A percentile compares a stretch with the other conserved stretches of the same genome.
Evolutionary conservation across 2,329 filamentous ascomycete species (phyloP).

Genomic region (Epicoccum sorghinum): DNA sequence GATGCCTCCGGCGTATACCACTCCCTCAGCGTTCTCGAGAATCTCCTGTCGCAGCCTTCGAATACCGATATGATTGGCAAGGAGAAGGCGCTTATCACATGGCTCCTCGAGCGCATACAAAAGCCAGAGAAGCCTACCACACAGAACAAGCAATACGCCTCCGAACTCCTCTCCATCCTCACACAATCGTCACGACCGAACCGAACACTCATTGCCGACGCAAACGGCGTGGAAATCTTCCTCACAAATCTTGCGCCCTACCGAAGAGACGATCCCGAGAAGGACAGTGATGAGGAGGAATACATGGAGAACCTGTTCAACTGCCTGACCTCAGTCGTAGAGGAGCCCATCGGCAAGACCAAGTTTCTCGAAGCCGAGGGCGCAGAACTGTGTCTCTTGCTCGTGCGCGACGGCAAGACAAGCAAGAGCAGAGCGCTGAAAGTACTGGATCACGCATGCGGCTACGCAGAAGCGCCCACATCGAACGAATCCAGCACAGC

Average conservation of each 20-base stretch:
- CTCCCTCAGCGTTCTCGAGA: conserved; percentile 81
- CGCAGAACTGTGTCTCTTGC: conserved; percentile 87
- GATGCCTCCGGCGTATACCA: conserved; percentile 89
- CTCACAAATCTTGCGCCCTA: conserved; percentile 86
- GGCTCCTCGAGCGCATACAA: conserved; percentile 78
- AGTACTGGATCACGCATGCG: conserved; percentile 81
- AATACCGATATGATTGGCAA: conserved; percentile 75
- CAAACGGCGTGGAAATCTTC: conserved; percentile 77
- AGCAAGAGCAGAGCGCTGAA: conserved; percentile 79
- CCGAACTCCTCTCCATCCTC: conserved; percentile 88
- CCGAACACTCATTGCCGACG: conserved; percentile 64
- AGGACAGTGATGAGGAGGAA: conserved; percentile 88
- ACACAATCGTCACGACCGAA: conserved; percentile 76
- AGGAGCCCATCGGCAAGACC: conserved; percentile 74
- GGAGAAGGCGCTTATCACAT: conserved; percentile 71
- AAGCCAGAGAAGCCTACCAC: conserved; percentile 70
- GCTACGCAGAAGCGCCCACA: conserved; percentile 52
- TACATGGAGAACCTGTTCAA: conserved; percentile 96
- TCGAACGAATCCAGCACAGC: background rate
- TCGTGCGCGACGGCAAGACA: conserved; percentile 79
- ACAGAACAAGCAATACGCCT: conserved; percentile 95
- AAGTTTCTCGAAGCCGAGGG: conserved; percentile 91
- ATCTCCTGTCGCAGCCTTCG: conserved; percentile 73
- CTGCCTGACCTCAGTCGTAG: conserved; percentile 77
- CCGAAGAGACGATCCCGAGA: conserved; percentile 82